Conservation (phyloP, 805 yeast genomes). For the Candida dajiaensis region DNA sequence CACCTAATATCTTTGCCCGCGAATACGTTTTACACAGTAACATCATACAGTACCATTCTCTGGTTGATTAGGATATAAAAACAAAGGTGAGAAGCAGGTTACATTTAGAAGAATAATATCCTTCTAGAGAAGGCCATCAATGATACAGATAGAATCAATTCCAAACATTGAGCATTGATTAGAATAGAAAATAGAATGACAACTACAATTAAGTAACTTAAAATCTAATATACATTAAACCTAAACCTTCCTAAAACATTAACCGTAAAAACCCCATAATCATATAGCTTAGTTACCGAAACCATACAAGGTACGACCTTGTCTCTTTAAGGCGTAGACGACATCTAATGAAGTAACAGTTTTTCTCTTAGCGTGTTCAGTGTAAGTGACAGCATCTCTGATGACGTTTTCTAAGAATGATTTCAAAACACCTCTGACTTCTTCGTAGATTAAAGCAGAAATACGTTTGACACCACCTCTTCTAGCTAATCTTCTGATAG, state of each 20-base stretch:
- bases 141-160: too few relatives aligned
- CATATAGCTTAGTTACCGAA: slow-evolving; percentile 80
- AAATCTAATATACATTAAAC: not conserved
- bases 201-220: not conserved
- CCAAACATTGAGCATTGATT: not conserved
- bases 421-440: slow-evolving; percentile 94
- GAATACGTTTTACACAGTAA: not conserved
- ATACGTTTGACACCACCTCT: slow-evolving; percentile 99
- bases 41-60: too few relatives aligned
- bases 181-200: not conserved
- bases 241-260: not conserved
- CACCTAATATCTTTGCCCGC: not conserved
- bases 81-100: not conserved
- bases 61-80: too few relatives aligned
- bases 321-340: slow-evolving; percentile 99
- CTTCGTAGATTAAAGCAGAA: slow-evolving; percentile 96
- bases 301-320: slow-evolving; percentile 99
- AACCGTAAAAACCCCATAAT: not conserved
- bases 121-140: too few relatives aligned
- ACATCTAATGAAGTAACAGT: slow-evolving; percentile 98
- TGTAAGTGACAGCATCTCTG: slow-evolving; percentile 98
- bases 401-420: slow-evolving; percentile 94
- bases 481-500: slow-evolving; percentile 99
- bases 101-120: too few relatives aligned
- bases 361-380: slow-evolving; percentile 99